Base-by-base conservation (phyloP, 2,329 filamentous ascomycete species). In the Remersonia thermophila region DNA sequence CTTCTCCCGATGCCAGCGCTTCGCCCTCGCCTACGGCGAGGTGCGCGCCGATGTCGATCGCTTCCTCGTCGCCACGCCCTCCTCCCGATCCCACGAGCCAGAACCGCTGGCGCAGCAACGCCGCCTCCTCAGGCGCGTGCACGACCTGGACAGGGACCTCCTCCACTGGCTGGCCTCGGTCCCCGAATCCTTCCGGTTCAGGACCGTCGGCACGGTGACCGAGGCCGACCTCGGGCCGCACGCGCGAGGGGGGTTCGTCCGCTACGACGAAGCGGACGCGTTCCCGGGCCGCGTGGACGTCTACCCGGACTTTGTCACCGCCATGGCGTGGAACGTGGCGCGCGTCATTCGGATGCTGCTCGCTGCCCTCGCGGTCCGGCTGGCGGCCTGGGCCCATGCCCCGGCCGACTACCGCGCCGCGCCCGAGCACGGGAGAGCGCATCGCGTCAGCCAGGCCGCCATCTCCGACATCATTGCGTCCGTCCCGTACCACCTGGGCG, bases 321-420 rank as follows among this genome's bases (percentile, higher is more conserved):
- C 66, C 14, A 69, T 63, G 40, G 58, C 71, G 7, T 72, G 67
- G 65, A 77, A 77, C 48, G 57, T 70, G 52, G 57, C 63, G 40
- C 61, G 73, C n/a, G 61, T 67, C 12, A 60, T 65, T 7, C 63
- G 73, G 1, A 58, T 78, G 14, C 63, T 73, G 36, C 59, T 77
- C 15, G 65, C 68, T 1, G 67, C 70, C 12, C 55, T 71, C 12
- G 63, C 69, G 31, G 66, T 77, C 15, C 69, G 73, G 9, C 72
- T 72, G 45, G 63, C 67, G 6, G 73, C 73, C 1, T 77, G 73
- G 72, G 58, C 71, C 15, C 71, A 67, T 53, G 58, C 65, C 4
- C 73, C 73, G 0, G 62, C 70, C 9, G 73, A 78, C 53, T 77
- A 77, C 49, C 62, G 72, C 28, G 75, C 70, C 1, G 76, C 72